Conservation (phyloP, 345 rosid genomes). For the Firmiana major region DNA sequence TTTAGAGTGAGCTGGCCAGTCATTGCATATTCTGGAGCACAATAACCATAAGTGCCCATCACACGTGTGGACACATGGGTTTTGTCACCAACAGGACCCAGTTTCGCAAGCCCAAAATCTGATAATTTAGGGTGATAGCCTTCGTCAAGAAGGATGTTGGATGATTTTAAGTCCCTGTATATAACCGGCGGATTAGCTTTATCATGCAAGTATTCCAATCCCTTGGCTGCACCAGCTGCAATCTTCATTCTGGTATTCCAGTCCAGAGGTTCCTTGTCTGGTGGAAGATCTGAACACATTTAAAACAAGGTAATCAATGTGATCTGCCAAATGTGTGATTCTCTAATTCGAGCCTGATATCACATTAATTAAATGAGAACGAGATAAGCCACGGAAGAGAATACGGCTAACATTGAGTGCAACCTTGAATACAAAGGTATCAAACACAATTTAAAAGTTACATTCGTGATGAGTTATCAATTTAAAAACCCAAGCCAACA, state of each 20-base stretch:
- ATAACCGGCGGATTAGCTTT: conserved; percentile 97
- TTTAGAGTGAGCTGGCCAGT: conserved; percentile 94
- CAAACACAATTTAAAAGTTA: not conserved
- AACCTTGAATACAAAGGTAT: not conserved
- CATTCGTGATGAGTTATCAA: not conserved
- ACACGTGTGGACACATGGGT: conserved; percentile 98
- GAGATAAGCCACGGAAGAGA: not conserved
- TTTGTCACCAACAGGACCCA: conserved; percentile 98
- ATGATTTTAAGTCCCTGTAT: conserved; percentile 89
- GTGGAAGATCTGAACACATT: conserved; percentile 63
- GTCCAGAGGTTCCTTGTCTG: conserved; percentile 75
- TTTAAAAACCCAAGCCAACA: not conserved
- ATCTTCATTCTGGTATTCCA: conserved; percentile 98
- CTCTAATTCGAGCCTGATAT: conserved; percentile 8
- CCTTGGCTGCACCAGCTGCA: conserved; percentile 98
- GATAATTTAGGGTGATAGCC: conserved; percentile 91
- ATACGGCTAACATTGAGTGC: conserved; percentile 6
- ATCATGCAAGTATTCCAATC: conserved; percentile 93
- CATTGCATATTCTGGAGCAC: conserved; percentile 99
- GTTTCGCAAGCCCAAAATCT: conserved; percentile 92
- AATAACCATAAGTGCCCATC: conserved; percentile 98
- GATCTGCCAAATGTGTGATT: not conserved
- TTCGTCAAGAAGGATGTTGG: conserved; percentile 91
- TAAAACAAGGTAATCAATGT: conserved; percentile 6
- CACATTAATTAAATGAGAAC: not conserved